phyloP scores from a whole-genome alignment of 208 protist species.

The Giardia duodenalis region DNA sequence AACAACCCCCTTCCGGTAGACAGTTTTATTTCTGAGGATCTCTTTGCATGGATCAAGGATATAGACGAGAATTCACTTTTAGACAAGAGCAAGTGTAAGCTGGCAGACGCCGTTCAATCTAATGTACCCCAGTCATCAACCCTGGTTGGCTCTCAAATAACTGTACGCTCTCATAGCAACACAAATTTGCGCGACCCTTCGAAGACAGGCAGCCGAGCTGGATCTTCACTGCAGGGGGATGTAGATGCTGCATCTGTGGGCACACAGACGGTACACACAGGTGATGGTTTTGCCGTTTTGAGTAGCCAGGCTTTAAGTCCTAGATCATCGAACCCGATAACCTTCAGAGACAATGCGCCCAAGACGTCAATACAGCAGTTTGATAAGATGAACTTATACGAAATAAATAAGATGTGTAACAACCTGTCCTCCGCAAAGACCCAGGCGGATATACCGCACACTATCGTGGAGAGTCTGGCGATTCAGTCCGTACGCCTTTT shows the following conservation, averaged over 20 bases:
- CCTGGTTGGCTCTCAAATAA: too few species aligned
- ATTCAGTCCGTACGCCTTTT: background rate
- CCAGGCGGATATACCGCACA: background rate
- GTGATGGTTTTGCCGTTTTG: background rate
- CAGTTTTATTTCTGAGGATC: background rate
- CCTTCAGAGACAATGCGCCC: background rate
- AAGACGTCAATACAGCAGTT: background rate
- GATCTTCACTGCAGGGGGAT: background rate
- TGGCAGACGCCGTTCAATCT: background rate
- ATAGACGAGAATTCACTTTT: background rate
- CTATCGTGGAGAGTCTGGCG: background rate
- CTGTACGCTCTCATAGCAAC: background rate
- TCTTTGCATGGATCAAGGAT: background rate
- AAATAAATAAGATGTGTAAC: background rate
- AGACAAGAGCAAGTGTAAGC: background rate
- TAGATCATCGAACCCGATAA: too few species aligned
- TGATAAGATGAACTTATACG: background rate
- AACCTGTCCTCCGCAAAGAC: background rate
- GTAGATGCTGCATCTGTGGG: background rate
- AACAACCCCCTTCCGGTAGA: background rate
- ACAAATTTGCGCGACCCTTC: background rate
- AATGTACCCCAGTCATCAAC: background rate
- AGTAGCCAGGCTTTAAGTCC: too few species aligned
- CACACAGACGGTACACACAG: background rate
- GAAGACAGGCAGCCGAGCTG: too few species aligned